Percentiles rank a stretch among this genome's conserved stretches.
phyloP scores from a whole-genome alignment of 2,329 filamentous ascomycete species.

The Talaromyces funiculosus region DNA sequence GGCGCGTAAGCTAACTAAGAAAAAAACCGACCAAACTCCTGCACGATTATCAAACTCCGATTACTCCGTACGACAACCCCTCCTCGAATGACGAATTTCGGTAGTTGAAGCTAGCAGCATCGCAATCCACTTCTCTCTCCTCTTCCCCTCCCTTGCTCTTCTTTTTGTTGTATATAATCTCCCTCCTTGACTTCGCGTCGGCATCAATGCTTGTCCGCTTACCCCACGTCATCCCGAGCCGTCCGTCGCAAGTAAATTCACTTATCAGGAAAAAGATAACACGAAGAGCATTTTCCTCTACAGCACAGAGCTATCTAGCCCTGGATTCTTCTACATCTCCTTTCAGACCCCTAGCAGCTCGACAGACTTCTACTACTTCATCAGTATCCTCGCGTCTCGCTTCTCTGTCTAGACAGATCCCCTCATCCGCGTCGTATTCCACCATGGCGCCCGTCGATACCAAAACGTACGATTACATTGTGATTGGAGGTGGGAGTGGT shows the following conservation, averaged over 20 bases:
- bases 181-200: neutral
- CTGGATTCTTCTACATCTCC: slow-evolving; percentile 10
- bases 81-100: neutral
- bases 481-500: slow-evolving; percentile 51
- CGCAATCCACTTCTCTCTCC: neutral
- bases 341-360: neutral
- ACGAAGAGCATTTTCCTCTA: neutral
- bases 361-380: slow-evolving; percentile 1
- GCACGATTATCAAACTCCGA: neutral
- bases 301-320: neutral
- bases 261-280: neutral
- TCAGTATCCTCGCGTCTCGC: slow-evolving; percentile 29
- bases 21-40: neutral
- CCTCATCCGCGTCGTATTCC: slow-evolving; percentile 23
- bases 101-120: neutral
- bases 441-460: slow-evolving; percentile 43
- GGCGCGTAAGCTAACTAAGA: neutral
- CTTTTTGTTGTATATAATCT: neutral
- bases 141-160: neutral
- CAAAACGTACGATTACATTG: slow-evolving; percentile 51
- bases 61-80: neutral
- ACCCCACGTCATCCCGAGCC: slow-evolving; percentile 6
- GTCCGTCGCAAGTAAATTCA: slow-evolving; percentile 7
- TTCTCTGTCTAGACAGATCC: slow-evolving; percentile 39
- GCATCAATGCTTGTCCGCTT: slow-evolving; percentile 12